A percentile compares a stretch with the other conserved stretches of the same genome.
These are phyloP conservation scores for Rhodamnia argentea DNA, from an alignment of 345 rosid genomes.

Conservation along the genomic window DNA sequence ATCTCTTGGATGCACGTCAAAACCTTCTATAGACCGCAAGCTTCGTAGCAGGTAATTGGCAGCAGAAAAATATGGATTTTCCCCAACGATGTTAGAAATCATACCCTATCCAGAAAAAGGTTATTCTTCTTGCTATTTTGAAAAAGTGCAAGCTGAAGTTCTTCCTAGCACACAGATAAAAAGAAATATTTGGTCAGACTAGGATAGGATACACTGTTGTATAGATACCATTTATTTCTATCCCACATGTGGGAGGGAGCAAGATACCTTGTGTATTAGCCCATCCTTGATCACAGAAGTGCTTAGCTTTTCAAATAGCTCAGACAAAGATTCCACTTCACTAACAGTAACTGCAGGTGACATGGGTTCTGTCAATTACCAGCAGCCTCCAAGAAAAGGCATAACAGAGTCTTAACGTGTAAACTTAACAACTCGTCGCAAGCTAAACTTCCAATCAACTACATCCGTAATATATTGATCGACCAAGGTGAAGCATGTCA, in stretches of 20 bases:
- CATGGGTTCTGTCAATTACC: background rate
- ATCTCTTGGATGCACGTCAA: background rate
- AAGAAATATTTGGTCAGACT: background rate
- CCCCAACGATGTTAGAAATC: background rate
- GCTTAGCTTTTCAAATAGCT: slow-evolving; percentile 3
- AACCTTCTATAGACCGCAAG: background rate
- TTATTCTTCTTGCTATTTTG: slow-evolving; percentile 29
- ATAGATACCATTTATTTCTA: background rate
- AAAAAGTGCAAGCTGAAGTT: slow-evolving; percentile 36
- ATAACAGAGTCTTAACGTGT: background rate
- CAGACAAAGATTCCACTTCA: slow-evolving; percentile 5
- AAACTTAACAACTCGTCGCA: background rate
- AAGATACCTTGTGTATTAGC: slow-evolving; percentile 1
- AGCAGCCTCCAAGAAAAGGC: background rate
- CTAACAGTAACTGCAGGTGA: slow-evolving; percentile 1
- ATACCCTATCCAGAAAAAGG: slow-evolving; percentile 46
- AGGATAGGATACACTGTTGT: background rate
- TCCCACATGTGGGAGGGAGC: background rate
- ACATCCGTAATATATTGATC: background rate
- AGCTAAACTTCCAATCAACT: background rate
- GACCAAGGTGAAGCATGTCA: background rate
- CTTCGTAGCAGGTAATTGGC: background rate
- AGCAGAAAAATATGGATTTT: background rate
- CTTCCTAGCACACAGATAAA: slow-evolving; percentile 21
- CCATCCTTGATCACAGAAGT: slow-evolving; percentile 3